Base-by-base conservation (phyloP, 495 filamentous ascomycete genomes). In the Gamarada debralockiae region DNA sequence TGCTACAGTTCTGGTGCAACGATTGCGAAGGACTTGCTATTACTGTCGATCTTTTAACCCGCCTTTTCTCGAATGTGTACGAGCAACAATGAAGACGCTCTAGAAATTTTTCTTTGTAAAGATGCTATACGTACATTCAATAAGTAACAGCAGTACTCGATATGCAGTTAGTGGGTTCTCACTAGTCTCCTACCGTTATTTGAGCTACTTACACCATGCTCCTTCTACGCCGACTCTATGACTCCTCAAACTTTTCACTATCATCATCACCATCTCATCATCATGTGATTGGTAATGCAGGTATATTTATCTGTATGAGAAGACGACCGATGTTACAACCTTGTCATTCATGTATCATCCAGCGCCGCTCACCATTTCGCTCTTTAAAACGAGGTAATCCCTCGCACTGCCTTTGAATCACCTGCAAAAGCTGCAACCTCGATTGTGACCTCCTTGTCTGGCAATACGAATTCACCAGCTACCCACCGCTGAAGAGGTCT, bases 1-100 rank as follows among this genome's bases (percentile, higher is more conserved):
- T 46, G 22, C 23, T 46, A 27, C 18, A 46, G 21, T 46, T 22
- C 43, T 46, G 43, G 43, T 21, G 39, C 31, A 34, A 34, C 31
- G 31, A 34, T 34, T 8, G 31, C 31, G 31, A 34, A 34, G 31
- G 31, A 34, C n/a, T 34, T 34, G 31, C 31, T 34, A 34, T n/a
- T 34, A 34, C 31, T 34, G 31, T 34, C n/a, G 31, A 34, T n/a
- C n/a, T 34, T 8, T 34, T 34, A 34, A 34, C 8, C 8, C 31
- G n/a, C n/a, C 31, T 34, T 8, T 34, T 34, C n/a, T 34, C 31
- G 31, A 34, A 34, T 34, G 31, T n/a, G 8, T 34, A n/a, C 31
- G 31, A 34, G 8, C 31, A 34, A 34, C n/a, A 34, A 34, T 8
- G n/a, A 34, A 34, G n/a, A 34, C 31, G 8, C 31, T n/a, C n/a